phyloP scores from a whole-genome alignment of 2,329 filamentous ascomycete genomes.

The Chrysosphaeria jannelii region DNA sequence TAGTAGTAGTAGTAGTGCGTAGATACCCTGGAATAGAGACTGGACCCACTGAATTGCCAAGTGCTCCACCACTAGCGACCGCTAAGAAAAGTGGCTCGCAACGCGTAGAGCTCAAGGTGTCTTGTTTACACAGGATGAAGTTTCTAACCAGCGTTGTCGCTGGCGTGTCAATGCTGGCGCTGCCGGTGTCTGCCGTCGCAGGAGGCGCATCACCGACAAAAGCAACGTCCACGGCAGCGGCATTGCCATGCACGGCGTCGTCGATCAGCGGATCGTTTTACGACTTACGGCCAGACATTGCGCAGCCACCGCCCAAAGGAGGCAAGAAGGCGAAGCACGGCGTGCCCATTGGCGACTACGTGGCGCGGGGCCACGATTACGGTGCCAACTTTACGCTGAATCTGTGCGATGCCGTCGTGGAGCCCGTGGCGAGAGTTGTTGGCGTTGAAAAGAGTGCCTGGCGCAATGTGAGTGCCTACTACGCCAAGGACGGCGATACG shows the following conservation, averaged over 20 bases:
- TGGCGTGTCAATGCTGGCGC: constrained; percentile 1
- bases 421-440: constrained; percentile 27
- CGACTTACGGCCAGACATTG: constrained; percentile 24
- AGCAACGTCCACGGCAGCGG: constrained; percentile 10
- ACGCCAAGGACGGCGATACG: constrained; percentile 29
- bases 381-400: constrained; percentile 60
- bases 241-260: constrained; percentile 21
- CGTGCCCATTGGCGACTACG: constrained; percentile 19
- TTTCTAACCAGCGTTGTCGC: too few species aligned
- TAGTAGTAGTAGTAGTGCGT: too few species aligned
- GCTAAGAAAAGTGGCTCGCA: too few species aligned
- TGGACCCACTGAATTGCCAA: too few species aligned
- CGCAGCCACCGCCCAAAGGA: constrained; percentile 13
- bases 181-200: constrained; percentile 1
- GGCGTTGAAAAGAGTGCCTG: constrained; percentile 31
- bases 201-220: constrained; percentile 1
- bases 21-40: too few species aligned
- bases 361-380: constrained; percentile 46
- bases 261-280: constrained; percentile 26
- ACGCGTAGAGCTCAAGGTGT: too few species aligned
- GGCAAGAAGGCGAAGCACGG: constrained; percentile 15
- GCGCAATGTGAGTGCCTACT: constrained; percentile 55
- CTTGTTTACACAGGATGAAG: too few species aligned
- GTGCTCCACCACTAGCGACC: too few species aligned
- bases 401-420: constrained; percentile 48